Percentiles rank a stretch among this genome's conserved stretches.
Conservation (phyloP, 2,329 filamentous ascomycete genomes). For the Orbilia javanica region DNA sequence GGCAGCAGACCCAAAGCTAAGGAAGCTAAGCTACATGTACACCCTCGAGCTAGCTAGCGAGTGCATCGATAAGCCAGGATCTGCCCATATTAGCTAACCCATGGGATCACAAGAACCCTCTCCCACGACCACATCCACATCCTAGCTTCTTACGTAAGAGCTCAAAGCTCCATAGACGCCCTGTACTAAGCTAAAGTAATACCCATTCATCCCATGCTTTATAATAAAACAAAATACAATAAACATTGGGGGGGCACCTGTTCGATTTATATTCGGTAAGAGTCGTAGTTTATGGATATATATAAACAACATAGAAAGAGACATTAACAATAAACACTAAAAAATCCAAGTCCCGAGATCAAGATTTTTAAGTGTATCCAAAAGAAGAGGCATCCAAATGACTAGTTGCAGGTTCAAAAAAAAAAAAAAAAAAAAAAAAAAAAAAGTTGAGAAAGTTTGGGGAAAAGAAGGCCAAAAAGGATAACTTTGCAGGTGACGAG, state of each 20-base stretch:
- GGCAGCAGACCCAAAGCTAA: neutral
- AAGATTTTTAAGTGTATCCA: neutral
- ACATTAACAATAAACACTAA: neutral
- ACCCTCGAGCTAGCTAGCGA: neutral
- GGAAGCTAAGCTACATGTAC: neutral
- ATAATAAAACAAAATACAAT: too few species aligned
- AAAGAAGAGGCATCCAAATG: constrained; percentile 1
- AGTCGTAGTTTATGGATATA: neutral
- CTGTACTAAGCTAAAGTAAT: too few species aligned
- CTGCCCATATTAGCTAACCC: neutral
- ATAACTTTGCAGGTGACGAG: constrained; percentile 8
- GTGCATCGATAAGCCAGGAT: neutral
- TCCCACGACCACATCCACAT: neutral
- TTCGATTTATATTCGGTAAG: neutral
- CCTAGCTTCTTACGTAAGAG: constrained; percentile 2
- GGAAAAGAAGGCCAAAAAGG: too few species aligned
- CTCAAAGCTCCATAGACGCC: neutral
- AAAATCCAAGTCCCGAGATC: neutral
- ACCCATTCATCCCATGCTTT: too few species aligned
- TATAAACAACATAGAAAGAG: neutral
- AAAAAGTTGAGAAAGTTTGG: too few species aligned
- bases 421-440: constrained; percentile 10
- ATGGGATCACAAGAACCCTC: neutral
- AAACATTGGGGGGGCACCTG: neutral
- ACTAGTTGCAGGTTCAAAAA: neutral